Conservation (phyloP, 1,284 basidiomycete genomes). For the Irpex sp. region DNA sequence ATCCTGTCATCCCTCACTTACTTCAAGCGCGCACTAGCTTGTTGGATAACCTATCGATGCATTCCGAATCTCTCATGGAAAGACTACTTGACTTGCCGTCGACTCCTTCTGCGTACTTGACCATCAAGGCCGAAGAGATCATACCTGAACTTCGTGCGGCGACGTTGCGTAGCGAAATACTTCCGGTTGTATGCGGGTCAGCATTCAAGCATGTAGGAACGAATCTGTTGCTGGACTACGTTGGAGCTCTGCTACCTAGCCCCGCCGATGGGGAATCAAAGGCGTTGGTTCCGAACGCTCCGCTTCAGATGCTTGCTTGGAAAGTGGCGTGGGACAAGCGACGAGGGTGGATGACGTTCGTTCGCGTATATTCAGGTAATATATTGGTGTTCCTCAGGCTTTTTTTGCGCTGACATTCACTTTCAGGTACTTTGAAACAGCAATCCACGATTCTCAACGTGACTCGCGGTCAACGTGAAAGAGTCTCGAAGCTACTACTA, state of each 20-base stretch:
- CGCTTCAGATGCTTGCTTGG: constrained; percentile 75
- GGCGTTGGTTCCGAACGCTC: constrained; percentile 40
- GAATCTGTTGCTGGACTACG: constrained; percentile 77
- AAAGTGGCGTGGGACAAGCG: constrained; percentile 86
- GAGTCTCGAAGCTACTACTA: constrained; percentile 73
- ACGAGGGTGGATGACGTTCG: constrained; percentile 89
- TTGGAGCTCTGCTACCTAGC: constrained; percentile 77
- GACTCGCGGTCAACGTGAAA: constrained; percentile 68
- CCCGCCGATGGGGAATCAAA: constrained; percentile 61
- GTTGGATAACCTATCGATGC: constrained; percentile 76
- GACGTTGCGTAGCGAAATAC: constrained; percentile 62
- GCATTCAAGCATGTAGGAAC: constrained; percentile 83
- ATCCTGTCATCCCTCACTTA: constrained; percentile 67
- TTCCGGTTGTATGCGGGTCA: constrained; percentile 83
- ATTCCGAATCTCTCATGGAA: constrained; percentile 78
- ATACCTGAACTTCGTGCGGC: constrained; percentile 65
- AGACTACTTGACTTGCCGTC: constrained; percentile 56
- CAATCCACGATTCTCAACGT: constrained; percentile 67
- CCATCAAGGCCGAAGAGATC: constrained; percentile 46
- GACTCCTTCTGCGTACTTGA: constrained; percentile 59
- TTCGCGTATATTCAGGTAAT: constrained; percentile 82
- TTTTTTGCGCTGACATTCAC: too few relatives aligned
- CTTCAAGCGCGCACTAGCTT: constrained; percentile 64
- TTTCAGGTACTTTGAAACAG: constrained; percentile 61
- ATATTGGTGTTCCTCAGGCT: too few relatives aligned